Evolutionary conservation across 208 protist species (phyloP).

Genomic region (Crithidia expoeki): DNA sequence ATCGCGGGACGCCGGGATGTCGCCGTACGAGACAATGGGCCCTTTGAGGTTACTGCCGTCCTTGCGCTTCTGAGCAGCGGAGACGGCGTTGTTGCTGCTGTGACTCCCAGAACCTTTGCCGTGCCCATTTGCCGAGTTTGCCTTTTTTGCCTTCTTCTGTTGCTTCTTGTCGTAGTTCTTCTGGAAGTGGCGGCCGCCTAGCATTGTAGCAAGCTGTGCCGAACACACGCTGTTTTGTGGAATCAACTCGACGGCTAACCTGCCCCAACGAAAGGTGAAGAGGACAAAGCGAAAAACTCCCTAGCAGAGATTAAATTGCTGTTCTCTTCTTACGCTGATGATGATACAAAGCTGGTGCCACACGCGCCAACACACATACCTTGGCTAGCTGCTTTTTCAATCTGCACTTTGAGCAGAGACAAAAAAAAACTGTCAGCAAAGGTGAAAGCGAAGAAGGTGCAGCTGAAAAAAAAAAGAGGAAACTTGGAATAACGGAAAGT

Average conservation of each 20-base stretch:
- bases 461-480: constrained; percentile 8
- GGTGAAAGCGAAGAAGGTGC: neutral
- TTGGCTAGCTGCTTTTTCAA: too few relatives aligned
- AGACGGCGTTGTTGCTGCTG: neutral
- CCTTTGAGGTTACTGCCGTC: constrained; percentile 73
- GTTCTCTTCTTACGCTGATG: too few relatives aligned
- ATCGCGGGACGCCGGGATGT: constrained; percentile 49
- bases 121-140: neutral
- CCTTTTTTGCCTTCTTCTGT: constrained; percentile 61
- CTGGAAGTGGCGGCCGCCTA: constrained; percentile 67
- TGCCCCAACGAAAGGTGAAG: too few relatives aligned
- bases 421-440: neutral
- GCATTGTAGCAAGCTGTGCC: constrained; percentile 30
- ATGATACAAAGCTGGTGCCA: too few relatives aligned
- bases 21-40: constrained; percentile 70
- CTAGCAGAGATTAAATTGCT: too few relatives aligned
- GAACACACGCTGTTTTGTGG: neutral
- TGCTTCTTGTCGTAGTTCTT: constrained; percentile 76
- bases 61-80: constrained; percentile 16
- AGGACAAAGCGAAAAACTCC: too few relatives aligned
- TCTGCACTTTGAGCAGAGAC: neutral
- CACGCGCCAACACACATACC: too few relatives aligned
- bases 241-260: too few relatives aligned
- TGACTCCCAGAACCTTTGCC: neutral
- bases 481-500: neutral